Evolutionary conservation across 2,329 filamentous ascomycete genomes (phyloP).

Genomic region (Westerdykella aurantiaca): DNA sequence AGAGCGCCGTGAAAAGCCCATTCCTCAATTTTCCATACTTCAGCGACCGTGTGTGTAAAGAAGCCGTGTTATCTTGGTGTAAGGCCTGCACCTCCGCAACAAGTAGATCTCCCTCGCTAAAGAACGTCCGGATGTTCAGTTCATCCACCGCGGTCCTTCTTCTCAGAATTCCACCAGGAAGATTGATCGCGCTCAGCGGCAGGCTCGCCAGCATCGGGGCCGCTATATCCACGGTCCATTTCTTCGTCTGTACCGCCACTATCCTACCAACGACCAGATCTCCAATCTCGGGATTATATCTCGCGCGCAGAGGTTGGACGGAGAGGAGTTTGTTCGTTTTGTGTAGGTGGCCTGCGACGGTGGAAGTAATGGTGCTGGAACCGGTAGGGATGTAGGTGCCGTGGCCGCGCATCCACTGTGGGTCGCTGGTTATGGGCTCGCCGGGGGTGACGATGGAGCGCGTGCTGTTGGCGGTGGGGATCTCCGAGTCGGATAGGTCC

Average conservation of each 20-base stretch:
- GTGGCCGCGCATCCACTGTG: constrained; percentile 98
- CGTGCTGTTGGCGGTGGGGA: constrained; percentile 19
- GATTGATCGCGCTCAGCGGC: constrained; percentile 83
- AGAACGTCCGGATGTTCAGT: constrained; percentile 95
- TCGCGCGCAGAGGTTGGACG: constrained; percentile 79
- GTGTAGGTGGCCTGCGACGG: constrained; percentile 81
- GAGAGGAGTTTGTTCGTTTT: constrained; percentile 97
- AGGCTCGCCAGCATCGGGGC: constrained; percentile 79
- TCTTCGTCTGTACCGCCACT: constrained; percentile 83
- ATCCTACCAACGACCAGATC: constrained; percentile 93
- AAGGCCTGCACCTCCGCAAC: constrained; percentile 93
- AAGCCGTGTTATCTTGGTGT: constrained; percentile 77
- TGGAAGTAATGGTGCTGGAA: constrained; percentile 70
- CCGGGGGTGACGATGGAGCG: constrained; percentile 75
- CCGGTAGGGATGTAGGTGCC: constrained; percentile 70
- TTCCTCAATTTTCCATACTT: constrained; percentile 96
- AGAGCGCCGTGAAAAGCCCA: constrained; percentile 78
- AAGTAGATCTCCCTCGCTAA: constrained; percentile 87
- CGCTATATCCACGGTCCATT: constrained; percentile 93
- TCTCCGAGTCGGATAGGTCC: constrained; percentile 43
- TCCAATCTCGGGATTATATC: constrained; percentile 93
- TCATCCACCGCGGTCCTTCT: constrained; percentile 93
- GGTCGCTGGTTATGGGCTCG: constrained; percentile 78
- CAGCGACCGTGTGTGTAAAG: constrained; percentile 80
- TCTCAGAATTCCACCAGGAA: constrained; percentile 86